Conservation (phyloP, 345 rosid genomes). For the Citrus maxima region DNA sequence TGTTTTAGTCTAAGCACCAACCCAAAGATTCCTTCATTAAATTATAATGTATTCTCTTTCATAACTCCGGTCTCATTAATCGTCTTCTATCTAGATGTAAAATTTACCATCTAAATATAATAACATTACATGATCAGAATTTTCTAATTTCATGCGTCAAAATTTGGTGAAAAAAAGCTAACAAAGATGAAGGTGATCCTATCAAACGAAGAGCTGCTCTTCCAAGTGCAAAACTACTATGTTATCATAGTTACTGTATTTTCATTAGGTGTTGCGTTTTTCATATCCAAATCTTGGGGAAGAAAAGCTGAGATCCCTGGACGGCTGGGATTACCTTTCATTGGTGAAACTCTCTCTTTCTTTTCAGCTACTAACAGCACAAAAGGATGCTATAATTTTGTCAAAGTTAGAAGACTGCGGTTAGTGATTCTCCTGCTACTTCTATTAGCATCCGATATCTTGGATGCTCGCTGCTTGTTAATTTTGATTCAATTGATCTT, state of each 20-base stretch:
- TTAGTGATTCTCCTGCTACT: conserved; percentile 21
- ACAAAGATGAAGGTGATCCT: neutral
- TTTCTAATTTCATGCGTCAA: no score
- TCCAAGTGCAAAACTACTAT: neutral
- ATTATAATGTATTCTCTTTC: neutral
- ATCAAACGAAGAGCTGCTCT: neutral
- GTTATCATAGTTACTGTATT: conserved; percentile 19
- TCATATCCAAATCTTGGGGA: conserved; percentile 20
- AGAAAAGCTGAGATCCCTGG: conserved; percentile 35
- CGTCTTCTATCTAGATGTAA: neutral
- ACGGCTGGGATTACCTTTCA: conserved; percentile 41
- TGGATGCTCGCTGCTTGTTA: neutral
- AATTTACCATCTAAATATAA: neutral
- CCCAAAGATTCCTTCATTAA: neutral
- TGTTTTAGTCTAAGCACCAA: neutral
- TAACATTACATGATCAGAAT: neutral
- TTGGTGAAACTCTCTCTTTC: conserved; percentile 55
- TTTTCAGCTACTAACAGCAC: conserved; percentile 42
- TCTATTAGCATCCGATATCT: no score
- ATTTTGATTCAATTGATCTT: neutral
- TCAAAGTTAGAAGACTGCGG: conserved; percentile 42
- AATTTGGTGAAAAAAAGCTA: neutral
- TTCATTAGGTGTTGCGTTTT: conserved; percentile 12
- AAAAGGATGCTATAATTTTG: conserved; percentile 52
- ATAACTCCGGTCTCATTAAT: neutral